Evolutionary conservation across 495 filamentous ascomycete genomes (phyloP), one percentile per base, ranked within the genome.

Genomic region (Penicillium canescens): DNA sequence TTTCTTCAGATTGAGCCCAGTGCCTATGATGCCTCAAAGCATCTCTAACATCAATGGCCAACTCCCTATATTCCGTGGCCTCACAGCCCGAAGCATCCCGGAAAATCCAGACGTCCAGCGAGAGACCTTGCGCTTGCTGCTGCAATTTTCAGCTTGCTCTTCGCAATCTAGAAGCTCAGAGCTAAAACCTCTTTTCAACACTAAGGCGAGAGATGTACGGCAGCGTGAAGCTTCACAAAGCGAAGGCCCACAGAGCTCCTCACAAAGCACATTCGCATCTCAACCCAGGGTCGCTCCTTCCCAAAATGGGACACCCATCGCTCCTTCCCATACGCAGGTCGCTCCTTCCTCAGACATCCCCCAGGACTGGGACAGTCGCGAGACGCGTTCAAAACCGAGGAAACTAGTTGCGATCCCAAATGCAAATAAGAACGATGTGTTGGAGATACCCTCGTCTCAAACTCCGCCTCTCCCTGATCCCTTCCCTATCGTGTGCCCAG

Each of bases 391-490:
- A 16, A 6, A 52, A 34, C 18, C 50, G 1, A 52, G 57, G 21
- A 39, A 47, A 14, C 53, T 38, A 10, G 49, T 54, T 12, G 36
- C 57, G 3, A 31, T 57, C 1, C 20, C 43, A 18, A 53, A 57
- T 37, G 57, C 45, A n/a, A 57, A 31, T 12, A 43, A 37, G 26
- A 53, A 44, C 5, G 42, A 52, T 43, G 50, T 26, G 10, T 4
- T 36, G 14, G 13, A 10, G 8, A 11, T 31, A 35, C 43, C 42
- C 41, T 26, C 18, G 18, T 18, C 26, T n/a, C 12, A 3, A 23
- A 31, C 20, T 0, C 37, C 16, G 23, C 20, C 44, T n/a, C 14
- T 21, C 23, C 31, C 28, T 44, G n/a, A 26, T 10, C n/a, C 41
- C 31, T 36, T 28, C n/a, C 13, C 11, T 1, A 24, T 9, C 11